Base-by-base conservation (phyloP, 176 grass and related monocot species). In the Rhynchospora tenuis region DNA sequence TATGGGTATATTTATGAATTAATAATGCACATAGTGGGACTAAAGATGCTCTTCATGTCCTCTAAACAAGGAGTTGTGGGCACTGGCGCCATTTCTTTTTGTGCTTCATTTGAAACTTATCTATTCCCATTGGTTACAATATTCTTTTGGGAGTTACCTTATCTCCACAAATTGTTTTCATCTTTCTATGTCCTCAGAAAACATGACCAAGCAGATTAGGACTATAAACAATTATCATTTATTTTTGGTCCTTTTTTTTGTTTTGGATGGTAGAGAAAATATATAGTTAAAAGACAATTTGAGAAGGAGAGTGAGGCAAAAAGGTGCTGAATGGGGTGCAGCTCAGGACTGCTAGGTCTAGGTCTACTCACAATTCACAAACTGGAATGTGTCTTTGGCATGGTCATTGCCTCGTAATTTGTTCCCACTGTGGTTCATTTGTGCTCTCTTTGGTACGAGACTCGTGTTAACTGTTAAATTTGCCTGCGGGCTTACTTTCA, bases 41-140 rank as follows among this genome's bases (percentile, higher is more conserved):
- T 63, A 7, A 84, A 60, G 51, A 73, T 64, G 60, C 60, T 54
- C 47, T 67, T 82, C 23, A 83, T 20, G 80, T 29, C 59, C 80
- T 83, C 51, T 67, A 83, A 68, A 51, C 80, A 82, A 65, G 79
- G 80, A 83, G 60, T 50, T 83, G 64, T 67, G 60, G 80, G 47
- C 15, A 29, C 48, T 17, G 26, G 45, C 55, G 24, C 73, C 73
- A 77, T 77, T 77, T 55, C 14, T 76, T 29, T 76, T 77, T 31
- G 16, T 77, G 73, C 23, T 31, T 77, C 13, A 48, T 77, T 77
- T 77, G 2, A 56, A 19, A 77, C 13, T 2, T 2, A 28, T 56
- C 73, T 19, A 77, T 29, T 77, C 50, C 48, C n/a, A 54, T 29
- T 54, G 6, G 72, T 55, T 76, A 4, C 33, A 76, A 76, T 54